phyloP scores from a whole-genome alignment of 768 basidiomycete species.

The Russula lepida region DNA sequence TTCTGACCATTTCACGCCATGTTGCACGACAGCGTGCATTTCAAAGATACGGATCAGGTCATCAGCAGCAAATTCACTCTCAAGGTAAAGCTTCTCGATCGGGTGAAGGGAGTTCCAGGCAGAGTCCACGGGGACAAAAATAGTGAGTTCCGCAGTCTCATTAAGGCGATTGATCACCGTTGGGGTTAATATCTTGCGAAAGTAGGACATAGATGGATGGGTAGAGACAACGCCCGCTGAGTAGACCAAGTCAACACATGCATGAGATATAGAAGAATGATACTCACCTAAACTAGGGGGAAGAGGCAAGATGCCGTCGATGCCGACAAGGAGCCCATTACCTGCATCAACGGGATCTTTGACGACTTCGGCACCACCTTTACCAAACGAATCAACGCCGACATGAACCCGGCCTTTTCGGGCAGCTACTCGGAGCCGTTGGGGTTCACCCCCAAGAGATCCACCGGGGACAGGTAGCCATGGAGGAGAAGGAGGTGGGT shows the following conservation, averaged over 20 bases:
- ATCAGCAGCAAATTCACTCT: conserved; percentile 76
- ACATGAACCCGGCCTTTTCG: conserved; percentile 45
- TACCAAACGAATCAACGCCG: conserved; percentile 71
- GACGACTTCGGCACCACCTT: conserved; percentile 60
- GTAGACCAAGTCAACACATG: not conserved
- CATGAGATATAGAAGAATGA: conserved; percentile 6
- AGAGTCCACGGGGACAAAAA: conserved; percentile 81
- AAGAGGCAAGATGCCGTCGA: conserved; percentile 63
- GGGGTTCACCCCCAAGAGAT: conserved; percentile 70
- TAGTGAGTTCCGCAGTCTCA: conserved; percentile 61
- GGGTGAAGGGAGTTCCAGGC: conserved; percentile 76
- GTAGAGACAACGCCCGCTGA: conserved; percentile 53
- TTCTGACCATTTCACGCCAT: conserved; percentile 58
- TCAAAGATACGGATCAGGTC: conserved; percentile 73
- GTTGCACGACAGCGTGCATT: conserved; percentile 59
- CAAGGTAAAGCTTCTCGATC: conserved; percentile 79
- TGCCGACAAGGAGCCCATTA: conserved; percentile 74
- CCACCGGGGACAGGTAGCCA: conserved; percentile 85
- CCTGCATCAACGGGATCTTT: conserved; percentile 48
- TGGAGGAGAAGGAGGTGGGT: conserved; percentile 69
- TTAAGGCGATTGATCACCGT: conserved; percentile 52
- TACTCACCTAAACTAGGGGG: conserved; percentile 67
- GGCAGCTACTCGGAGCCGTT: conserved; percentile 61
- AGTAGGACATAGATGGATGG: conserved; percentile 60
- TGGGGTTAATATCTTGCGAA: conserved; percentile 60